Evolutionary conservation across 345 rosid genomes (phyloP).

Genomic region (Hibiscus tridactylites): DNA sequence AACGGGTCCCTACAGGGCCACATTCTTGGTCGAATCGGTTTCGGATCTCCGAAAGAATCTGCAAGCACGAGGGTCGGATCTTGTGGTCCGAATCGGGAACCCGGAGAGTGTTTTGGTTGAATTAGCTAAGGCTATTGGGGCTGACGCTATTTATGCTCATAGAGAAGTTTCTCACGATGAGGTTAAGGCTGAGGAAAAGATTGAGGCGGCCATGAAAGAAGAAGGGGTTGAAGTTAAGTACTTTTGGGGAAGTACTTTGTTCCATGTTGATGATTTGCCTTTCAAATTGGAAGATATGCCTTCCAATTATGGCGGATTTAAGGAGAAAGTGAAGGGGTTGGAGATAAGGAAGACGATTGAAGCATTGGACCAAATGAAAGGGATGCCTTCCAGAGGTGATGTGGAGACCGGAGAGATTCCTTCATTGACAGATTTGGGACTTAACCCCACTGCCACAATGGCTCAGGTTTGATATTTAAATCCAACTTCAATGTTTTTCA

Average conservation of each 20-base stretch:
- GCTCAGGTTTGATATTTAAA: conserved; percentile 45
- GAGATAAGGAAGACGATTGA: conserved; percentile 82
- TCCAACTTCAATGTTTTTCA: background rate
- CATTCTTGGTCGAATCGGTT: conserved; percentile 84
- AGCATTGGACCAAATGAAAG: conserved; percentile 81
- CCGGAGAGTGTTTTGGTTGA: conserved; percentile 76
- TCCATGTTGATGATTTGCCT: conserved; percentile 88
- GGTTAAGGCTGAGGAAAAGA: conserved; percentile 80
- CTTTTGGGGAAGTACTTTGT: conserved; percentile 96
- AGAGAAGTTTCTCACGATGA: conserved; percentile 83
- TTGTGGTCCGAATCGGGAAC: conserved; percentile 76
- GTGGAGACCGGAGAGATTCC: conserved; percentile 92
- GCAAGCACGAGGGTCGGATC: conserved; percentile 88
- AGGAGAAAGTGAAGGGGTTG: conserved; percentile 59
- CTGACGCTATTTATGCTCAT: conserved; percentile 85
- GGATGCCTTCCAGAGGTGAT: conserved; percentile 79
- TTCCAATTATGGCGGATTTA: conserved; percentile 62
- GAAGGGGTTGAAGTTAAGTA: conserved; percentile 82
- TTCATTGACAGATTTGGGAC: conserved; percentile 75
- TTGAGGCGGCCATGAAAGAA: conserved; percentile 77
- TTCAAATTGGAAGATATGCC: conserved; percentile 87
- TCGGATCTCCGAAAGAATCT: conserved; percentile 80
- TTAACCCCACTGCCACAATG: conserved; percentile 39
- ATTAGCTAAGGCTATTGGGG: conserved; percentile 81
- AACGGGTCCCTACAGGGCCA: conserved; percentile 78